Evolutionary conservation across 768 basidiomycete genomes (phyloP).

Genomic region (Paxillus involutus): DNA sequence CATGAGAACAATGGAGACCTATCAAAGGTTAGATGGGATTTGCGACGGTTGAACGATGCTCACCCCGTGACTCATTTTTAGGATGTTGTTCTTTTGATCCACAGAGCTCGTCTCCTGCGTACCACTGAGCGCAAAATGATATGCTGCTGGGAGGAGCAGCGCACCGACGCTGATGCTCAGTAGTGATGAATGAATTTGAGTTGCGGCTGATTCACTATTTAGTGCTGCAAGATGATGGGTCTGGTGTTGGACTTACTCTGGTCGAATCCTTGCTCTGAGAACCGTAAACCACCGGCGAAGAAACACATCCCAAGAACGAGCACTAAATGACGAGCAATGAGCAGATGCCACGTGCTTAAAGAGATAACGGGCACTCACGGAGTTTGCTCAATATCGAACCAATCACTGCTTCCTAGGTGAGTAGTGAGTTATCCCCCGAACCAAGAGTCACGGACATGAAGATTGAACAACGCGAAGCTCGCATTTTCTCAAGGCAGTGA

Average conservation of each 20-base stretch:
- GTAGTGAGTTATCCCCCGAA: neutral
- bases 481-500: constrained; percentile 79
- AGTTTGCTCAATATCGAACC: constrained; percentile 84
- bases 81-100: constrained; percentile 41
- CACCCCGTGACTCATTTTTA: constrained; percentile 54
- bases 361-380: constrained; percentile 34
- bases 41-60: constrained; percentile 17
- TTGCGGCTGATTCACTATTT: constrained; percentile 39
- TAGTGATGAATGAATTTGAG: constrained; percentile 74
- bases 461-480: constrained; percentile 83
- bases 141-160: constrained; percentile 77
- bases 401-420: constrained; percentile 50
- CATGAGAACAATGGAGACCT: constrained; percentile 54
- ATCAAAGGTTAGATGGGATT: constrained; percentile 3
- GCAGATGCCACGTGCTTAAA: neutral
- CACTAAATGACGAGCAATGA: constrained; percentile 39
- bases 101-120: constrained; percentile 14
- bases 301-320: constrained; percentile 90
- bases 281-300: constrained; percentile 78
- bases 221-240: neutral
- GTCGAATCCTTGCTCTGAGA: constrained; percentile 79
- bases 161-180: constrained; percentile 80
- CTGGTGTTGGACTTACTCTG: constrained; percentile 47
- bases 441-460: constrained; percentile 48
- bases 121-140: constrained; percentile 54